A percentile compares a stretch with the other conserved stretches of the same genome.
Evolutionary conservation across 2,329 filamentous ascomycete genomes (phyloP).

Genomic region (Fusarium musae): DNA sequence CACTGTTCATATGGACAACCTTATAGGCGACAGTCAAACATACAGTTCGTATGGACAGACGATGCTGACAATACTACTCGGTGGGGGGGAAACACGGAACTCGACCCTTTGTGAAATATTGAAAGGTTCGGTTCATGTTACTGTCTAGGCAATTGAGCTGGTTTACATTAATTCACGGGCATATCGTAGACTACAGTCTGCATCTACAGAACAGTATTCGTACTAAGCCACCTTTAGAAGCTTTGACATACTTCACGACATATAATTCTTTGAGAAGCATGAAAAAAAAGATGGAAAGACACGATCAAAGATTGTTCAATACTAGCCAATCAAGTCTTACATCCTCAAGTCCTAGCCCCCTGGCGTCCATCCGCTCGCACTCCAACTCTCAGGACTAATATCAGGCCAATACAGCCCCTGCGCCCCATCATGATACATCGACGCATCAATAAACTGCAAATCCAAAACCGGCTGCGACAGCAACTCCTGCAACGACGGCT

Average conservation of each 20-base stretch:
- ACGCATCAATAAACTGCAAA: constrained; percentile 49
- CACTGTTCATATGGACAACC: not conserved
- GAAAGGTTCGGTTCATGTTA: not conserved
- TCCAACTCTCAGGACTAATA: constrained; percentile 43
- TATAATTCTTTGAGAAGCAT: too few relatives aligned
- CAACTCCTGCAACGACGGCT: constrained; percentile 51
- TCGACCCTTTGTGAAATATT: rapidly evolving
- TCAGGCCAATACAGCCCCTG: constrained; percentile 43
- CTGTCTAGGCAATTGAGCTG: rapidly evolving
- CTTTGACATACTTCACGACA: too few relatives aligned
- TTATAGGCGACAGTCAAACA: rapidly evolving
- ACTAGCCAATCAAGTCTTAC: rapidly evolving
- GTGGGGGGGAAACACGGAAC: rapidly evolving
- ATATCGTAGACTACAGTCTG: too few relatives aligned
- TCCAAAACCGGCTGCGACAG: constrained; percentile 49
- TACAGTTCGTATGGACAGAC: not conserved
- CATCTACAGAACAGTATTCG: too few relatives aligned
- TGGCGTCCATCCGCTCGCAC: constrained; percentile 31
- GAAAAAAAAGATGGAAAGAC: rapidly evolving
- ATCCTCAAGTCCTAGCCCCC: rapidly evolving
- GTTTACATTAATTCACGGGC: rapidly evolving
- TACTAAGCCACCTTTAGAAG: too few relatives aligned
- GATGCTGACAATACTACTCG: rapidly evolving
- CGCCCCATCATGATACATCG: constrained; percentile 41
- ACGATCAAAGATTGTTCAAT: rapidly evolving